phyloP scores from a whole-genome alignment of 2,329 filamentous ascomycete species.

The Diatrype stigma region DNA sequence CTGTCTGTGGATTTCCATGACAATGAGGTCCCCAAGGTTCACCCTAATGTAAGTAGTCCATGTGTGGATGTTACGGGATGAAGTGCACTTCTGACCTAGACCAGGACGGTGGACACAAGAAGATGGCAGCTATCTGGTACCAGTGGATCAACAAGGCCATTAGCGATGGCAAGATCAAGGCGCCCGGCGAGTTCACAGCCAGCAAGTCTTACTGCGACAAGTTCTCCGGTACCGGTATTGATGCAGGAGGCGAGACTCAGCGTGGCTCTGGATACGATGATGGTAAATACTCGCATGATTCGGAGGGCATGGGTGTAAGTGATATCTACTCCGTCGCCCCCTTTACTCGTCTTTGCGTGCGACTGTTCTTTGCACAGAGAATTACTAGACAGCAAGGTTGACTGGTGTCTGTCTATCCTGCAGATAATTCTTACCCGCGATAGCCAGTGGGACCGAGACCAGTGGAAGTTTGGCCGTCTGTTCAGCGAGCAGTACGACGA shows the following conservation, averaged over 20 bases:
- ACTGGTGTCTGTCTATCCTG: slow-evolving; percentile 7
- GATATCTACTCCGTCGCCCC: not conserved
- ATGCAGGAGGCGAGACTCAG: slow-evolving; percentile 22
- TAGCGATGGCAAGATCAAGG: slow-evolving; percentile 4
- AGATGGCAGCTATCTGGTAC: slow-evolving; percentile 17
- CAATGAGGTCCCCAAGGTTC: too few relatives aligned
- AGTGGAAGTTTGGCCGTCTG: slow-evolving; percentile 19
- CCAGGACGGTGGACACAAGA: slow-evolving; percentile 12
- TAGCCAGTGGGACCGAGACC: slow-evolving; percentile 18
- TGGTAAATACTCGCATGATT: slow-evolving; percentile 24
- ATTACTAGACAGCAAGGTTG: too few relatives aligned
- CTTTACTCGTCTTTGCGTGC: too few relatives aligned
- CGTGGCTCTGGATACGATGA: slow-evolving; percentile 24
- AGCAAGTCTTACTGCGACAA: slow-evolving; percentile 15
- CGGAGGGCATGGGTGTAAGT: slow-evolving; percentile 8
- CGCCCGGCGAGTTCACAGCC: slow-evolving; percentile 4
- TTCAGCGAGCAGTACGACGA: slow-evolving; percentile 14
- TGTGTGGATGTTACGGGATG: slow-evolving; percentile 9
- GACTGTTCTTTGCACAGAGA: too few relatives aligned
- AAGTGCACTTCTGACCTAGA: slow-evolving; percentile 12
- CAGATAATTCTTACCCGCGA: not conserved
- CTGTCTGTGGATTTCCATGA: too few relatives aligned
- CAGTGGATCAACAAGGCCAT: slow-evolving; percentile 2
- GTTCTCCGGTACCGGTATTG: slow-evolving; percentile 13
- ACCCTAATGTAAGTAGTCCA: too few relatives aligned